Percentiles rank a stretch among this genome's conserved stretches.
These are phyloP conservation scores for Aspergillus ellipticus DNA, from an alignment of 495 filamentous ascomycete genomes.

Conservation along the genomic window DNA sequence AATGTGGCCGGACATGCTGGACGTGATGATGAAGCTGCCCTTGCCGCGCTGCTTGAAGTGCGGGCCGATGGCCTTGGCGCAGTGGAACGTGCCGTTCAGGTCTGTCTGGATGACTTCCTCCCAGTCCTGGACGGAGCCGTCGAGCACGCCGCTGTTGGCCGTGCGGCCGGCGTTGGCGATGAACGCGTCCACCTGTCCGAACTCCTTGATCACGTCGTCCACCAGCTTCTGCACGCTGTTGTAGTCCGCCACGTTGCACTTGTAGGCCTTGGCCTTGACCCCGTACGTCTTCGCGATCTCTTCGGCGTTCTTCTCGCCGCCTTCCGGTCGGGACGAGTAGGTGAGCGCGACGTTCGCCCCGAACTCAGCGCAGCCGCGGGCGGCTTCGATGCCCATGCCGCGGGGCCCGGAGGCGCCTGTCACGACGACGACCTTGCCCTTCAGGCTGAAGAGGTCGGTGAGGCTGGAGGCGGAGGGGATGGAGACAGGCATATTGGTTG, in stretches of 20 bases:
- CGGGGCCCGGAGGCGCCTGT: constrained; percentile 66
- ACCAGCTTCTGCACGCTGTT: constrained; percentile 49
- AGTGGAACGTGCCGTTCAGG: constrained; percentile 63
- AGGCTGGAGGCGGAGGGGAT: constrained; percentile 56
- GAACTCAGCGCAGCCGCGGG: constrained; percentile 68
- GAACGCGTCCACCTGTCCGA: constrained; percentile 64
- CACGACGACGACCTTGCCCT: constrained; percentile 69
- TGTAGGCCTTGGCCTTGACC: constrained; percentile 66
- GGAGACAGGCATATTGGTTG: constrained; percentile 47
- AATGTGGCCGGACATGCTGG: constrained; percentile 68
- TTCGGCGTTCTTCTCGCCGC: constrained; percentile 62
- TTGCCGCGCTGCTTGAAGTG: constrained; percentile 60
- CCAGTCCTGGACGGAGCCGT: constrained; percentile 63
- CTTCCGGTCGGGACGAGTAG: constrained; percentile 57
- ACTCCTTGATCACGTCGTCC: constrained; percentile 53
- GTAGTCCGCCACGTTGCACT: constrained; percentile 52
- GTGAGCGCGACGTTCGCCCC: constrained; percentile 67
- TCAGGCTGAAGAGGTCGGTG: constrained; percentile 64
- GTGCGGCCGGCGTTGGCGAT: constrained; percentile 68
- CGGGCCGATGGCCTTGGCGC: constrained; percentile 61
- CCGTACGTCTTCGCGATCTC: constrained; percentile 57
- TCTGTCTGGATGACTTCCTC: constrained; percentile 64
- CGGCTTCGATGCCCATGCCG: constrained; percentile 72
- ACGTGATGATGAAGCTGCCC: constrained; percentile 61
- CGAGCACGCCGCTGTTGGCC: constrained; percentile 58